These are phyloP conservation scores for Medicago arabica DNA, from an alignment of 306 rosid genomes.

Conservation along the genomic window DNA sequence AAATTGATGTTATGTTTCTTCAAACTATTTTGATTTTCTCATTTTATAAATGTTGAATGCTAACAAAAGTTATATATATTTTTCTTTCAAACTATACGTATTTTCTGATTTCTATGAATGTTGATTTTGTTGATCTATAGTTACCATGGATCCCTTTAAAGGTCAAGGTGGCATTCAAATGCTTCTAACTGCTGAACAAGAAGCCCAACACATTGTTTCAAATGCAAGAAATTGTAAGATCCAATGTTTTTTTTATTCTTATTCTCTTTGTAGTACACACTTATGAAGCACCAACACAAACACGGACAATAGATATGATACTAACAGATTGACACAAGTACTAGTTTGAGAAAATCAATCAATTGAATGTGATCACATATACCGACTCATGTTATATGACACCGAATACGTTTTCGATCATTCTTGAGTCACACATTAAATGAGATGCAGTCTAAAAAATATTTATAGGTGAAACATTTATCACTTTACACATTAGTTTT, in stretches of 20 bases:
- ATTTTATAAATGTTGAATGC: slow-evolving; percentile 2
- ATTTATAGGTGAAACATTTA: not conserved
- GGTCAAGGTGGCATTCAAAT: slow-evolving; percentile 94
- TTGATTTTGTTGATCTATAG: slow-evolving; percentile 36
- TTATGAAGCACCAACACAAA: too few species aligned
- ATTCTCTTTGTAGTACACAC: not conserved
- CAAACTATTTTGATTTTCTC: slow-evolving; percentile 18
- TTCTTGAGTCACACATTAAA: too few species aligned
- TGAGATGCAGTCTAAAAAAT: too few species aligned
- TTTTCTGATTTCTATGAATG: slow-evolving; percentile 17
- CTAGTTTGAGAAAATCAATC: too few species aligned
- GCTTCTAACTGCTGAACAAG: slow-evolving; percentile 85
- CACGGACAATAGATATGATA: too few species aligned
- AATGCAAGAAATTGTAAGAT: slow-evolving; percentile 71
- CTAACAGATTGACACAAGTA: not conserved
- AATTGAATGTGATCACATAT: too few species aligned
- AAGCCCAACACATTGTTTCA: slow-evolving; percentile 76
- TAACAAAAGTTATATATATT: not conserved
- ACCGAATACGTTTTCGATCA: too few species aligned
- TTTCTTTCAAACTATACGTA: not conserved
- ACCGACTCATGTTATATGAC: not conserved
- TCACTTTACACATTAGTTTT: not conserved
- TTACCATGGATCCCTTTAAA: slow-evolving; percentile 68
- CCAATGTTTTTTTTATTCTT: not conserved
- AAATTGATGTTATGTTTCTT: slow-evolving; percentile 8